Conservation (phyloP, 352 stramenopile genomes). For the Phytophthora sp. region DNA sequence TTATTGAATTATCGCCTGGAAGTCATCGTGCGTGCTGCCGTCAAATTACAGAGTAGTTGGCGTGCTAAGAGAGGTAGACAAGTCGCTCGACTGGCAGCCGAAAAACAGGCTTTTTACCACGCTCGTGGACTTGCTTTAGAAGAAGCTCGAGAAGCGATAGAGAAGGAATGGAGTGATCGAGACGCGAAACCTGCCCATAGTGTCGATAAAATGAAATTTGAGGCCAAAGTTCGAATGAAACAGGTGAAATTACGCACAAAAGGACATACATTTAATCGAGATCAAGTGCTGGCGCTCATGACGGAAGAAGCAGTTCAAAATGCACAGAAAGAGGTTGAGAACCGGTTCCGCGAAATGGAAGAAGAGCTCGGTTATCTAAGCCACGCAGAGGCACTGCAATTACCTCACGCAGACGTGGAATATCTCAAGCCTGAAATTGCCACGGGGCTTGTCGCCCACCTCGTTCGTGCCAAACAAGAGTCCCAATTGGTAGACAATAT, state of each 20-base stretch:
- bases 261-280: constrained; percentile 73
- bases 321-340: constrained; percentile 81
- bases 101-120: constrained; percentile 92
- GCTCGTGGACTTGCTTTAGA: constrained; percentile 80
- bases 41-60: constrained; percentile 88
- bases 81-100: constrained; percentile 66
- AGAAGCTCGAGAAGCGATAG: constrained; percentile 56
- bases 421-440: constrained; percentile 75
- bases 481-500: constrained; percentile 45
- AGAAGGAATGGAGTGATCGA: constrained; percentile 78
- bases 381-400: constrained; percentile 46
- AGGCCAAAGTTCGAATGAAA: constrained; percentile 93
- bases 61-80: constrained; percentile 77
- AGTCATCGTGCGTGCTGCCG: constrained; percentile 67
- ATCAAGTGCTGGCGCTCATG: constrained; percentile 84
- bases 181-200: constrained; percentile 73
- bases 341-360: constrained; percentile 88
- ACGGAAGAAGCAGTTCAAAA: constrained; percentile 84
- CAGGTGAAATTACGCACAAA: constrained; percentile 92
- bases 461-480: constrained; percentile 70
- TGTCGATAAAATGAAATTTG: constrained; percentile 93
- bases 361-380: constrained; percentile 79
- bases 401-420: constrained; percentile 54
- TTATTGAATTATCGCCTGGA: constrained; percentile 79
- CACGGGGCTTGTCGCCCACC: constrained; percentile 59